Evolutionary conservation across 495 filamentous ascomycete genomes (phyloP), one percentile per base, ranked within the genome.

Genomic region (Lophiostoma macrostomum): DNA sequence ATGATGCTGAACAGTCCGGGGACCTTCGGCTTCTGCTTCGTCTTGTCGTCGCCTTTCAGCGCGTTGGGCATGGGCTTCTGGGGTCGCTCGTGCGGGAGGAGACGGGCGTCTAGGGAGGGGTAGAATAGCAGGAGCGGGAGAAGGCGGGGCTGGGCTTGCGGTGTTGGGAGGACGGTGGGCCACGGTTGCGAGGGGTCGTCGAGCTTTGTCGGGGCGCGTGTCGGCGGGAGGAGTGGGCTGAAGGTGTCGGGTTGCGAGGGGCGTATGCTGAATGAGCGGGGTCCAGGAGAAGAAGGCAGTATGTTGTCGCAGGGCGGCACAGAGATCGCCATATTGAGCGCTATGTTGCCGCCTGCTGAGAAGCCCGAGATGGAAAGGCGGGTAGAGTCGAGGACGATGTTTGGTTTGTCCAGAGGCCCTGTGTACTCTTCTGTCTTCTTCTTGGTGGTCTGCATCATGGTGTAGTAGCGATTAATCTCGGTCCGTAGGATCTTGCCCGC

Each of bases 311-410:
- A 53, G 14, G 27, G 51, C 25, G 44, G 63, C 0, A 63, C 56
- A 18, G 45, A 58, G 16, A 67, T 39, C 7, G 58, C 67, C 50
- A 68, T 59, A 40, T 69, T 69, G 16, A 69, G 63, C 0, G 67
- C 67, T 20, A 69, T 61, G 46, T 69, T 69, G 13, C 65, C 65
- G 13, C 67, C 67, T 14, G 58, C 62, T 12, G 64, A 67, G 50
- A 67, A 67, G 5, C 67, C 67, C 8, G 63, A 68, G 43, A 69
- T 64, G 23, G 53, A 53, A 16, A 69, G 60, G 16, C 63, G 65
- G 5, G 55, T 43, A 5, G 46, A 40, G 50, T 69, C 67, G 12
- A 69, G 65, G 0, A 36, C 37, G 20, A 69, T 66, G 18, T 30
- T 63, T 5, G 34, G 12, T 14, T 14, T 45, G 7, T 50, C 41